Evolutionary conservation across 352 stramenopile species (phyloP).

Genomic region (Globisporangium canariense): DNA sequence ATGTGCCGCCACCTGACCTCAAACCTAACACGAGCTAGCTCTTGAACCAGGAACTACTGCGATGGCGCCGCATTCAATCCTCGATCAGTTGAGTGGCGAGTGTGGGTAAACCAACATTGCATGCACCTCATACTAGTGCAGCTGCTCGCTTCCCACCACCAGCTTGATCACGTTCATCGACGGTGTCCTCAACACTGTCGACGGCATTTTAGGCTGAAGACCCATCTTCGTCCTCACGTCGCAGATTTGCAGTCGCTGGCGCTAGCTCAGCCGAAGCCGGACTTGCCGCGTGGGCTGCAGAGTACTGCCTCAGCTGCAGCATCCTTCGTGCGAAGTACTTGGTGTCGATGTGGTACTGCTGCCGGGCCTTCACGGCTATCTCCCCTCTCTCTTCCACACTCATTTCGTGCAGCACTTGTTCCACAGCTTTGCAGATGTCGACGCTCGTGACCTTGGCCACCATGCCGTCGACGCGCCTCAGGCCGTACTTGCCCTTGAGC

Average conservation of each 20-base stretch:
- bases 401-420: slow-evolving; percentile 27
- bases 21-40: too few species aligned
- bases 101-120: not conserved
- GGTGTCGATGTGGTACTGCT: slow-evolving; percentile 48
- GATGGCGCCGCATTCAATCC: too few species aligned
- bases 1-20: too few species aligned
- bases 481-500: slow-evolving; percentile 18
- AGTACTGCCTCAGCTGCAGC: slow-evolving; percentile 15
- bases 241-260: not conserved
- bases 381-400: slow-evolving; percentile 22
- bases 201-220: not conserved
- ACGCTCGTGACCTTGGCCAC: slow-evolving; percentile 24
- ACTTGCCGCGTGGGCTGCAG: not conserved
- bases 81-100: too few species aligned
- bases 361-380: slow-evolving; percentile 24
- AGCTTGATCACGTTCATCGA: too few species aligned
- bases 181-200: not conserved
- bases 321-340: slow-evolving; percentile 47
- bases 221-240: not conserved
- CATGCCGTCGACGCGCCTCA: slow-evolving; percentile 29
- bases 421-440: slow-evolving; percentile 36
- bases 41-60: too few species aligned
- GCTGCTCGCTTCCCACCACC: too few species aligned
- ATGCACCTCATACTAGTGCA: too few species aligned
- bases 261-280: not conserved